Base-by-base conservation (phyloP, 1,284 basidiomycete genomes). In the Mycena citricolor region DNA sequence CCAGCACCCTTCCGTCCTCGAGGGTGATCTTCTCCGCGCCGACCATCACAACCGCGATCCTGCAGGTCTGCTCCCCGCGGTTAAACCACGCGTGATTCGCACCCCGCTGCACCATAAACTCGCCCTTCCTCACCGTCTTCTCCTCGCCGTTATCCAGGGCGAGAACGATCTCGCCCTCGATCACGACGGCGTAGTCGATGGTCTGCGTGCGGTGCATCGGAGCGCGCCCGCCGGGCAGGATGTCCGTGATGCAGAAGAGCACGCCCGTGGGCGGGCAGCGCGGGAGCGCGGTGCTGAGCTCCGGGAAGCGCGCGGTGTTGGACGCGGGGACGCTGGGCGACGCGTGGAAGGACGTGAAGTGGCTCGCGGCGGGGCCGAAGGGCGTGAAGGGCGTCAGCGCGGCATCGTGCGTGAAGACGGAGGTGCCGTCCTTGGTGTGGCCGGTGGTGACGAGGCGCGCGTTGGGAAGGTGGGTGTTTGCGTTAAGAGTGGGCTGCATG, bases 11-110 rank as follows among this genome's bases (percentile, higher is more conserved):
- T 22, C 32, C 32, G 23, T 34, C 32, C 11, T 6, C 32, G 19
- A 34, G 32, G 7, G 23, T 22, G 17, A 34, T 34, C 32, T 34
- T 19, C 16, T 34, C 32, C 32, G 32, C 17, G 5, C n/a, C 11
- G 6, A 34, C 32, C 32, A 34, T 34, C 17, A 34, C 32, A 8
- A 19, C 8, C 5, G 23, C 12, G 5, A 34, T 34, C 19, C 32
- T 19, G 16, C 32, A 34, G 11, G n/a, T n/a, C n/a, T 34, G 19
- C 8, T 34, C 7, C 5, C 19, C 23, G 32, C 32, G 32, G 25
- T 45, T 45, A 26, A 39, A 38, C 43, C 43, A 45, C n/a, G 31
- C 37, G 37, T 45, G 37, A 28, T 44, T 44, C 14, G 35, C 19
- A 13, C 42, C 35, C 10, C 42, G 42, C 35, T 44, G 42, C 3